Conservation (phyloP, 202 grass and related monocot genomes). For the Schoenoplectus triqueter region DNA sequence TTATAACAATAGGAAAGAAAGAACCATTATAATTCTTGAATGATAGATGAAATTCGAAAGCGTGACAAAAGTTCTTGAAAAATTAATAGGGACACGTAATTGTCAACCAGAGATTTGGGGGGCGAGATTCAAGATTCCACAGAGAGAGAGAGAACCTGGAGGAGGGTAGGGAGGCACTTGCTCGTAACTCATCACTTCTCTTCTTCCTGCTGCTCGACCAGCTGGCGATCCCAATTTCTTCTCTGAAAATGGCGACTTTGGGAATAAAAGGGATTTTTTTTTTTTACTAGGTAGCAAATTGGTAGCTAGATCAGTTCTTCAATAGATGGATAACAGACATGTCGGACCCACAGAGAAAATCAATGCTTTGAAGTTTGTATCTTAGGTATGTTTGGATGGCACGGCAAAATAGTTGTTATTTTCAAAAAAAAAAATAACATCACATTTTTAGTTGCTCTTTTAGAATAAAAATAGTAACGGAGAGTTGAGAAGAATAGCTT, state of each 20-base stretch:
- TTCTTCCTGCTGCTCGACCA: not conserved
- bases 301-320: not conserved
- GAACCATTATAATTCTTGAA: too few relatives aligned
- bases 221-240: conserved; percentile 19
- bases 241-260: conserved; percentile 5
- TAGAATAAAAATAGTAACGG: too few relatives aligned
- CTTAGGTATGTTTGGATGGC: not conserved
- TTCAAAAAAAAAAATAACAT: too few relatives aligned
- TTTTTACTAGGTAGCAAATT: not conserved
- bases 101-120: not conserved
- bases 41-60: not conserved
- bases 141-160: conserved; percentile 46
- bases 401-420: too few relatives aligned
- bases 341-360: not conserved
- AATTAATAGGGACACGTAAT: too few relatives aligned
- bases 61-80: not conserved
- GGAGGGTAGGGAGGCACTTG: conserved; percentile 58
- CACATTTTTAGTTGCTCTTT: too few relatives aligned
- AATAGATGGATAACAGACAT: not conserved
- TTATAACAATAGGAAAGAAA: too few relatives aligned
- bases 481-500: too few relatives aligned
- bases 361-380: not conserved
- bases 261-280: not conserved
- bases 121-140: not conserved
- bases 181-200: conserved; percentile 67